Evolutionary conservation across 495 filamentous ascomycete species (phyloP).

Genomic region (Elaphomyces granulatus): DNA sequence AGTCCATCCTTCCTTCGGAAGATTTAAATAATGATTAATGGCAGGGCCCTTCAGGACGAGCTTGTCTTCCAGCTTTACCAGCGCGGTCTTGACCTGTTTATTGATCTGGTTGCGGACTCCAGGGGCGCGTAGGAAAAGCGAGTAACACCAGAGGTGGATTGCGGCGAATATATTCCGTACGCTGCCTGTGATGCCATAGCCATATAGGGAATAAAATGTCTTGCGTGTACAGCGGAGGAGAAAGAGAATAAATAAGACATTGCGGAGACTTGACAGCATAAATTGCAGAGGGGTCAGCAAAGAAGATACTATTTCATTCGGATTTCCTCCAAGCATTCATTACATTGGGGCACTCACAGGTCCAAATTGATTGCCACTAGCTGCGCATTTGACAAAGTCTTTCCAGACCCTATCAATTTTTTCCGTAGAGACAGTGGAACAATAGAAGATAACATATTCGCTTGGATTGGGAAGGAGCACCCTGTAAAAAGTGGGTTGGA

Average conservation of each 20-base stretch:
- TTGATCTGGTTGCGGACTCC: slow-evolving; percentile 72
- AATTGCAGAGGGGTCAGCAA: not conserved
- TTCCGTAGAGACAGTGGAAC: slow-evolving; percentile 29
- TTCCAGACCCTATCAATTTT: slow-evolving; percentile 29
- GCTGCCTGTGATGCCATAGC: slow-evolving; percentile 75
- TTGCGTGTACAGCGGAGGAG: slow-evolving; percentile 75
- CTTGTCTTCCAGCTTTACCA: slow-evolving; percentile 65
- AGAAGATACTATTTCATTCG: too few species aligned
- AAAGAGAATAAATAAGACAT: slow-evolving; percentile 83
- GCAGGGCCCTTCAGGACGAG: slow-evolving; percentile 61
- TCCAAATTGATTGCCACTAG: slow-evolving; percentile 59
- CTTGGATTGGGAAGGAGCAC: too few species aligned
- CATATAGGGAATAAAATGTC: slow-evolving; percentile 66
- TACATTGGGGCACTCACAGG: slow-evolving; percentile 42
- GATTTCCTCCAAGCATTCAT: too few species aligned
- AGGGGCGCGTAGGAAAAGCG: slow-evolving; percentile 70
- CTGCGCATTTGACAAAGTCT: slow-evolving; percentile 39
- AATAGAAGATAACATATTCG: slow-evolving; percentile 23
- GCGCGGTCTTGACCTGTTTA: slow-evolving; percentile 53
- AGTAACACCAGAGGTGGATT: slow-evolving; percentile 58
- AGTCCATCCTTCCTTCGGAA: slow-evolving; percentile 80
- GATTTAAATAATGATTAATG: slow-evolving; percentile 53
- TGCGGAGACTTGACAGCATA: slow-evolving; percentile 48
- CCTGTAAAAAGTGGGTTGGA: too few species aligned
- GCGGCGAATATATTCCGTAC: slow-evolving; percentile 55